Evolutionary conservation across 2,329 filamentous ascomycete genomes (phyloP), one percentile per base, ranked within the genome.

Genomic region (Arthrinium phaeospermum): DNA sequence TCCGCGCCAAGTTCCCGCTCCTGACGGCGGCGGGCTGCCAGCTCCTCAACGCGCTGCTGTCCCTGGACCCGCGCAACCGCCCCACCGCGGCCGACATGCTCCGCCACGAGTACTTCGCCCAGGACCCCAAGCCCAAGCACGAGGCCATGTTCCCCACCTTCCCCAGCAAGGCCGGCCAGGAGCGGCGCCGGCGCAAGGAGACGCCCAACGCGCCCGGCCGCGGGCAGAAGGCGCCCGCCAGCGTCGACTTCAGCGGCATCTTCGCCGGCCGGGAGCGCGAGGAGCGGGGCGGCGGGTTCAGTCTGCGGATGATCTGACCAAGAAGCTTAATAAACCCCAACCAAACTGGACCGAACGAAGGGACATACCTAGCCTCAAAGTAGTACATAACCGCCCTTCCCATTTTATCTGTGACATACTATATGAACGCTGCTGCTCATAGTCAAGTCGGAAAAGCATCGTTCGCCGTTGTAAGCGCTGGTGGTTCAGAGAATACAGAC

Each of bases 141-240:
- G 93, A 94, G 80, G 93, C 92, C 77, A 92, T 99, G 91, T 98
- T 99, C 80, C 96, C 96, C 2, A 98, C 96, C 0, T 99, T 98
- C 81, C 96, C 96, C 0, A 96, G 93, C 77, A 98, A 97, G 82
- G 96, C 96, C 0, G 94, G 95, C 1, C 93, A 96, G 85, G 96
- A 99, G 86, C 92, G 91, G 79, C 86, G 95, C 76, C 86, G 94
- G 75, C 86, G 90, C 49, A 86, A 89, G 73, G 90, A 91, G 73
- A 95, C 92, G 75, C 96, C 96, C 0, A 92, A 95, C 81, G 96
- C 96, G 8, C 96, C 96, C 0, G 90, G 89, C 51, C 87, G 96
- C 45, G 95, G 95, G 0, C 91, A 93, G 69, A 89, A 89, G 72
- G 90, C 90, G 1, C 85, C 88, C 0, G 84, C 86, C 5, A 84